Evolutionary conservation across 2,329 filamentous ascomycete genomes (phyloP).

Genomic region (Botrytis deweyae): DNA sequence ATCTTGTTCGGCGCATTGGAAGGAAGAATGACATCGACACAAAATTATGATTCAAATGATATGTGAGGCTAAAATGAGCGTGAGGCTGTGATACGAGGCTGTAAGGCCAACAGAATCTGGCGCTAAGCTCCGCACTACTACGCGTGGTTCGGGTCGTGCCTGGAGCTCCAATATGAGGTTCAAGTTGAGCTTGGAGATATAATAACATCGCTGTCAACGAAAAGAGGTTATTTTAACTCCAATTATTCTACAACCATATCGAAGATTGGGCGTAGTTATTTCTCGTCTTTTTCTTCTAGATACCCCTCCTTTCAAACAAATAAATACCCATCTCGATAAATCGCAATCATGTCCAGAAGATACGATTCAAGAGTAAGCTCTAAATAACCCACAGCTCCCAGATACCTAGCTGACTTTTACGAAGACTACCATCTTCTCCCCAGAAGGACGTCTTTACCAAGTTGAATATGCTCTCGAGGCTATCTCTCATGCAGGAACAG

Average conservation of each 20-base stretch:
- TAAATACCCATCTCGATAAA: not conserved
- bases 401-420: conserved; percentile 30
- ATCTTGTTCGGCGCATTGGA: not conserved
- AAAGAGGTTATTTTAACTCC: conserved; percentile 15
- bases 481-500: conserved; percentile 96
- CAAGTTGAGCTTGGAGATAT: conserved; percentile 22
- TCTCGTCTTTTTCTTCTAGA: conserved; percentile 6
- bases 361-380: conserved; percentile 90
- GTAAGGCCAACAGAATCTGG: conserved; percentile 13
- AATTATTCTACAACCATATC: conserved; percentile 4
- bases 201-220: conserved; percentile 21
- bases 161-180: conserved; percentile 33
- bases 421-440: conserved; percentile 99
- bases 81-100: conserved; percentile 12
- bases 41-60: conserved; percentile 14
- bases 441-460: conserved; percentile 96
- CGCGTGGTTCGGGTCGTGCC: conserved; percentile 32
- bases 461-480: conserved; percentile 99
- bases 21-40: not conserved
- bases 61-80: not conserved
- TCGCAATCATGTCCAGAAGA: conserved; percentile 77
- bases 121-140: conserved; percentile 24
- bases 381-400: not conserved
- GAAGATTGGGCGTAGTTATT: conserved; percentile 1
- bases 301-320: conserved; percentile 7